Evolutionary conservation across 768 basidiomycete genomes (phyloP).

Genomic region (Strobilomyces dryophilus): DNA sequence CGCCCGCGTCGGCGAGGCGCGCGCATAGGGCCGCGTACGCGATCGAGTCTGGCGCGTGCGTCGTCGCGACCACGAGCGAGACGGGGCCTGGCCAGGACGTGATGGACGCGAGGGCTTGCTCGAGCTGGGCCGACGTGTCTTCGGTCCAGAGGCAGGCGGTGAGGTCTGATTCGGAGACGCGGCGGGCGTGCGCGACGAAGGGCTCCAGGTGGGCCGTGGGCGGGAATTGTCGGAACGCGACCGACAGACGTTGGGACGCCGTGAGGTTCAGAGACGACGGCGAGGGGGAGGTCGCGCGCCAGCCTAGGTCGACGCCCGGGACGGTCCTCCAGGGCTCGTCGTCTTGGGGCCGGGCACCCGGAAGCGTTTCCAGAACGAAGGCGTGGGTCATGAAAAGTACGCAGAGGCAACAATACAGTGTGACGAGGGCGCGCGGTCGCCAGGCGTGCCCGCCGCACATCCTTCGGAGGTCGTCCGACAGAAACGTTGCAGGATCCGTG

Average conservation of each 20-base stretch:
- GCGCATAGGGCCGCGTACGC: conserved; percentile 19
- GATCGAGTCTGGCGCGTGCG: conserved; percentile 26
- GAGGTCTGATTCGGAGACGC: conserved; percentile 12
- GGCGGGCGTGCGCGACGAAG: conserved; percentile 28
- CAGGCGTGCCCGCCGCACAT: conserved; percentile 22
- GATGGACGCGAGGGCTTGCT: conserved; percentile 34
- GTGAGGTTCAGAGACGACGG: conserved; percentile 27
- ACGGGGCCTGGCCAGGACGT: conserved; percentile 46
- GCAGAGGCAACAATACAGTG: conserved; percentile 41
- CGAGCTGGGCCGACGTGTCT: conserved; percentile 36
- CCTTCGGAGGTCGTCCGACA: conserved; percentile 25
- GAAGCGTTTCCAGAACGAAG: conserved; percentile 6
- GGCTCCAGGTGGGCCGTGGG: conserved; percentile 32
- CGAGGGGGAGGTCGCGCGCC: neutral
- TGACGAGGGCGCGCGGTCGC: conserved; percentile 30
- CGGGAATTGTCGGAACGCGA: conserved; percentile 31
- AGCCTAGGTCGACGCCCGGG: neutral
- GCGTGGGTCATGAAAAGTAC: conserved; percentile 34
- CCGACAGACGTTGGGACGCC: conserved; percentile 31
- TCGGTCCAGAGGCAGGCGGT: conserved; percentile 51
- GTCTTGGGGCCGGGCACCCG: neutral
- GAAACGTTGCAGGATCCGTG: conserved; percentile 20
- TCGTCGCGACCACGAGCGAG: conserved; percentile 46
- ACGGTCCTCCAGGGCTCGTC: neutral
- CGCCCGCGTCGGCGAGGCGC: conserved; percentile 8